Evolutionary conservation across 2,329 filamentous ascomycete species (phyloP).

Genomic region (Ceratocystis cubensis): DNA sequence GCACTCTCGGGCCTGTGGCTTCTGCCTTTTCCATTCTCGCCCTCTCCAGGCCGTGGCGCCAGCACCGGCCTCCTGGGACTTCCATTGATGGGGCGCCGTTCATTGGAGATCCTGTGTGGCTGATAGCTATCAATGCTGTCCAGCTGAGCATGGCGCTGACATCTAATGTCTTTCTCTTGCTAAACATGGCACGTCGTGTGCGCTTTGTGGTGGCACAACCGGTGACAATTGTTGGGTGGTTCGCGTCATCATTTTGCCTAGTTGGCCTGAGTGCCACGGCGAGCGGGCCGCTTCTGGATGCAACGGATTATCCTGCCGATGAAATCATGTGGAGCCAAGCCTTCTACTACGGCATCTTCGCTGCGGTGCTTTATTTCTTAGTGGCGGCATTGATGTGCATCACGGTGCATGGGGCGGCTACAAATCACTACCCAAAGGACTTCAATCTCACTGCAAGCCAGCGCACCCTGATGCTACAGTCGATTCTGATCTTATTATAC

Average conservation of each 20-base stretch:
- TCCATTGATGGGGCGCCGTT: slow-evolving; percentile 35
- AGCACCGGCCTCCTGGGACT: slow-evolving; percentile 38
- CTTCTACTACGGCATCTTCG: slow-evolving; percentile 75
- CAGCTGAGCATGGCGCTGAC: slow-evolving; percentile 64
- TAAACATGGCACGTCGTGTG: slow-evolving; percentile 74
- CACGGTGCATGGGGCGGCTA: slow-evolving; percentile 65
- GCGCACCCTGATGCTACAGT: slow-evolving; percentile 80
- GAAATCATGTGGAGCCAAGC: slow-evolving; percentile 62
- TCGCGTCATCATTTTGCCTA: slow-evolving; percentile 51
- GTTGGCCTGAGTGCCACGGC: slow-evolving; percentile 55
- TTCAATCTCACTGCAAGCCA: slow-evolving; percentile 70
- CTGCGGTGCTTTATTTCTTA: slow-evolving; percentile 66
- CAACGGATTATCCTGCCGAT: slow-evolving; percentile 27
- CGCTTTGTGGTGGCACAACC: slow-evolving; percentile 74
- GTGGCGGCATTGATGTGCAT: slow-evolving; percentile 63
- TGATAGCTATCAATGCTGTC: slow-evolving; percentile 61
- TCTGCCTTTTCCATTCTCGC: slow-evolving; percentile 81
- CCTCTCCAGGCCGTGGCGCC: slow-evolving; percentile 68
- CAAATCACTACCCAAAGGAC: slow-evolving; percentile 59
- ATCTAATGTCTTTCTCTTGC: slow-evolving; percentile 68
- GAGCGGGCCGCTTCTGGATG: slow-evolving; percentile 39
- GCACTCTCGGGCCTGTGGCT: slow-evolving; percentile 72
- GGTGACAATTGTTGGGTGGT: slow-evolving; percentile 72
- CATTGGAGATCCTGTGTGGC: slow-evolving; percentile 59
- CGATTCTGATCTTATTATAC: slow-evolving; percentile 73